phyloP scores from a whole-genome alignment of 345 rosid species.

The Brassica nigra region DNA sequence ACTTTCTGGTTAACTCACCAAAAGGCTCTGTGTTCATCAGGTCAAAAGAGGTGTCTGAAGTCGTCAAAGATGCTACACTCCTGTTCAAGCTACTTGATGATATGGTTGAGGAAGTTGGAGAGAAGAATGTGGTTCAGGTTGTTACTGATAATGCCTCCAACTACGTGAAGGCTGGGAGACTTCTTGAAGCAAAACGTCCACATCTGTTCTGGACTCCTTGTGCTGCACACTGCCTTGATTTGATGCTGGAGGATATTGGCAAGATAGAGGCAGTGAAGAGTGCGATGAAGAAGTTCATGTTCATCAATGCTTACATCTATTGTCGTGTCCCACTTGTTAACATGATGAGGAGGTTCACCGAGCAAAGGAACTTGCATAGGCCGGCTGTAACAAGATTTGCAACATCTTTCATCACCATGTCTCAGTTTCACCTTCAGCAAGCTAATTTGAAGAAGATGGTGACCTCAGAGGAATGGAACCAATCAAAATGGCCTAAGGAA shows the following conservation, averaged over 20 bases:
- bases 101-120: neutral
- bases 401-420: no score
- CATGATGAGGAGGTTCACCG: neutral
- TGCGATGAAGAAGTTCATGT: neutral
- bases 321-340: neutral
- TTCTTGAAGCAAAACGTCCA: neutral
- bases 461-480: no score
- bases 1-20: neutral
- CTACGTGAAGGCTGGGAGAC: neutral
- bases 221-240: neutral
- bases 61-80: neutral
- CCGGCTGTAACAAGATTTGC: neutral
- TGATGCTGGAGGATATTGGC: neutral
- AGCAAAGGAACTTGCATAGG: neutral
- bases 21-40: neutral
- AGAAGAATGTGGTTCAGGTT: neutral
- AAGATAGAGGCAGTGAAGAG: neutral
- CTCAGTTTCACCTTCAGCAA: no score
- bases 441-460: no score
- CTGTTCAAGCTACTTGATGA: neutral
- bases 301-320: neutral
- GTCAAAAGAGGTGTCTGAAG: neutral
- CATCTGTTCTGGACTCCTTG: neutral
- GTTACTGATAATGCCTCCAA: neutral
- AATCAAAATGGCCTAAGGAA: no score